Conservation (phyloP, 1,139 yeast species). For the Hyphopichia fennica region DNA sequence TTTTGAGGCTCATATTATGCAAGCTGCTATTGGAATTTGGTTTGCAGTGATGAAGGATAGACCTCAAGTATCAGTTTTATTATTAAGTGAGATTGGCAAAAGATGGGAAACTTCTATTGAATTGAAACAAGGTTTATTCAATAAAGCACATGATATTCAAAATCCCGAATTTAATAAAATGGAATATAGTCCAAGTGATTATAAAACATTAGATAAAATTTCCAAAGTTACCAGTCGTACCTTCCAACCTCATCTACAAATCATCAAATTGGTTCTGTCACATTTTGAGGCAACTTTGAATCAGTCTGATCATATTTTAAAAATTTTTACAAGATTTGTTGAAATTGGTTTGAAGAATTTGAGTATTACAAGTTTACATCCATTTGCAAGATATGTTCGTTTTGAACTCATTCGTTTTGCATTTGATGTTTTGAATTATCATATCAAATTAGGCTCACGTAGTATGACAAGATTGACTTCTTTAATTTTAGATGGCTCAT, state of each 20-base stretch:
- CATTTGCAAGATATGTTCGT: slow-evolving; percentile 72
- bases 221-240: slow-evolving; percentile 49
- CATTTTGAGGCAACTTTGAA: slow-evolving; percentile 79
- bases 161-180: slow-evolving; percentile 68
- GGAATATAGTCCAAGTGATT: slow-evolving; percentile 90
- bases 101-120: slow-evolving; percentile 71
- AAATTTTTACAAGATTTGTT: slow-evolving; percentile 65
- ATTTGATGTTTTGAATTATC: slow-evolving; percentile 61
- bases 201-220: slow-evolving; percentile 52
- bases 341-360: slow-evolving; percentile 59
- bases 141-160: slow-evolving; percentile 55
- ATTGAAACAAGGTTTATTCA: slow-evolving; percentile 63
- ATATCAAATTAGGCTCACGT: slow-evolving; percentile 48
- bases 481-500: slow-evolving; percentile 61
- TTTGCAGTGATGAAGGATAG: slow-evolving; percentile 70
- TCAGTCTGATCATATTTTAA: slow-evolving; percentile 71
- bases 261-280: slow-evolving; percentile 72
- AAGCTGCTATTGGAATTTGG: slow-evolving; percentile 77
- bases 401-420: slow-evolving; percentile 75
- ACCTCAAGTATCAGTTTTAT: slow-evolving; percentile 55
- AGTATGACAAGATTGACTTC: slow-evolving; percentile 47
- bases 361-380: slow-evolving; percentile 70
- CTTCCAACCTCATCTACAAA: slow-evolving; percentile 72
- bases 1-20: slow-evolving; percentile 63
- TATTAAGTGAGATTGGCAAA: slow-evolving; percentile 67